Evolutionary conservation across 2,329 filamentous ascomycete species (phyloP).

Genomic region (Penicillium occitanis): DNA sequence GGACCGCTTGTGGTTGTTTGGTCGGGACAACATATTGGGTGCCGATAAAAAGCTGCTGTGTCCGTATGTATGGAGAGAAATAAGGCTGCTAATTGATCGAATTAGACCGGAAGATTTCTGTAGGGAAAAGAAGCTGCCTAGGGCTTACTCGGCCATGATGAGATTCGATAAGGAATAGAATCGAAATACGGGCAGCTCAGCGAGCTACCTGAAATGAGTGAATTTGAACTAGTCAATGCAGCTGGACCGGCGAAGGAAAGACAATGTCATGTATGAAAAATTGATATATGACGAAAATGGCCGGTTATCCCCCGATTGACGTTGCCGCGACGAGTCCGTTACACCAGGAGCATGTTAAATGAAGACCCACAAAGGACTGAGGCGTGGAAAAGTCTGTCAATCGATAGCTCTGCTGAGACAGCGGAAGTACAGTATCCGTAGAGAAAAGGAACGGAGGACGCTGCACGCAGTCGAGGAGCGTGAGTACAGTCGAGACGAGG

Average conservation of each 20-base stretch:
- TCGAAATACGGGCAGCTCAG: constrained; percentile 26
- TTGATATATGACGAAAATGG: constrained; percentile 24
- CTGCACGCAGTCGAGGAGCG: not conserved
- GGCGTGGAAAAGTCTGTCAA: not conserved
- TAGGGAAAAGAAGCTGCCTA: not conserved
- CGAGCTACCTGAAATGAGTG: not conserved
- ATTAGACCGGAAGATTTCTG: not conserved
- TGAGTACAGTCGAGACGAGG: not conserved
- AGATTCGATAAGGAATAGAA: constrained; percentile 14
- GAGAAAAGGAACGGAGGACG: constrained; percentile 3
- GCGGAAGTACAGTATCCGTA: not conserved
- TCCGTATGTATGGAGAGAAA: constrained; percentile 40
- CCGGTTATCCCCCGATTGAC: constrained; percentile 2
- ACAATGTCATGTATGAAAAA: not conserved
- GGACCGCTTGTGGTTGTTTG: constrained; percentile 39
- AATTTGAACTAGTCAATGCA: not conserved
- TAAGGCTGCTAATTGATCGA: constrained; percentile 31
- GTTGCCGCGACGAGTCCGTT: constrained; percentile 13
- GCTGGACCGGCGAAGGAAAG: constrained; percentile 1
- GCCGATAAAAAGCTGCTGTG: constrained; percentile 37
- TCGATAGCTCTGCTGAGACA: not conserved
- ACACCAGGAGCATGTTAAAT: constrained; percentile 10
- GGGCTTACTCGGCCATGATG: constrained; percentile 44
- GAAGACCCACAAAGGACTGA: constrained; percentile 10
- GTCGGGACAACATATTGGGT: constrained; percentile 40